These are phyloP conservation scores for Neonectria punicea DNA, from an alignment of 2,329 filamentous ascomycete species.

Conservation along the genomic window DNA sequence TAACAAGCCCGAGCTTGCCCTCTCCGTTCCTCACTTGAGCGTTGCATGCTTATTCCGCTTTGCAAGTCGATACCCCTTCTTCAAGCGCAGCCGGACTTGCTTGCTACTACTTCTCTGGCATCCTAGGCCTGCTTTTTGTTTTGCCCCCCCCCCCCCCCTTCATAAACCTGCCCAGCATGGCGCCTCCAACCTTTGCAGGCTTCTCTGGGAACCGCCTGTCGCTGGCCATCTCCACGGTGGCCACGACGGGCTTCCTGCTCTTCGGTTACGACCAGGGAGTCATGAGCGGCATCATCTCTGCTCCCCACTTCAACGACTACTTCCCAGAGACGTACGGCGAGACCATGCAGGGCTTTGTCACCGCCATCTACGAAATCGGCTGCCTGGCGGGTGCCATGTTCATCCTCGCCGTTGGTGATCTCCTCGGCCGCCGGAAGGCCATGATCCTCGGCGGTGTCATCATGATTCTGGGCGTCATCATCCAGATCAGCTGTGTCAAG, in stretches of 20 bases:
- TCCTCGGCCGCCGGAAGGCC: constrained; percentile 61
- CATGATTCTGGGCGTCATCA: constrained; percentile 69
- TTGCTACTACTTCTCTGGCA: constrained; percentile 13
- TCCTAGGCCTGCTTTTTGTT: constrained; percentile 3
- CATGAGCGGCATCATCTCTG: constrained; percentile 65
- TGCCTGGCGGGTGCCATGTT: constrained; percentile 63
- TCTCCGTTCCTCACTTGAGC: neutral
- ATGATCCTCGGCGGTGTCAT: constrained; percentile 66
- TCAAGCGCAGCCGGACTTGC: constrained; percentile 36
- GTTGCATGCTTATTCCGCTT: neutral
- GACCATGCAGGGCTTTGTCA: constrained; percentile 59
- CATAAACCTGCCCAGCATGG: constrained; percentile 51
- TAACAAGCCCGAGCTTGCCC: neutral
- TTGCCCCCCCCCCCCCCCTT: constrained; percentile 3
- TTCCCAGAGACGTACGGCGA: constrained; percentile 58
- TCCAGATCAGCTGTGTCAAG: constrained; percentile 61
- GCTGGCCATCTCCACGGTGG: constrained; percentile 68
- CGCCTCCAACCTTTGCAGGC: constrained; percentile 66
- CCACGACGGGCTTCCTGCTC: constrained; percentile 71
- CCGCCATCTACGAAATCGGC: constrained; percentile 63
- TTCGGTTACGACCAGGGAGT: constrained; percentile 68
- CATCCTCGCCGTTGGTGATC: constrained; percentile 64
- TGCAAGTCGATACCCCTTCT: neutral
- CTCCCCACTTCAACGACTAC: constrained; percentile 59
- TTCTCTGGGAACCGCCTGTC: constrained; percentile 67